These are phyloP conservation scores for Prototheca cutis DNA, from an alignment of 163 green algal species.

Conservation along the genomic window DNA sequence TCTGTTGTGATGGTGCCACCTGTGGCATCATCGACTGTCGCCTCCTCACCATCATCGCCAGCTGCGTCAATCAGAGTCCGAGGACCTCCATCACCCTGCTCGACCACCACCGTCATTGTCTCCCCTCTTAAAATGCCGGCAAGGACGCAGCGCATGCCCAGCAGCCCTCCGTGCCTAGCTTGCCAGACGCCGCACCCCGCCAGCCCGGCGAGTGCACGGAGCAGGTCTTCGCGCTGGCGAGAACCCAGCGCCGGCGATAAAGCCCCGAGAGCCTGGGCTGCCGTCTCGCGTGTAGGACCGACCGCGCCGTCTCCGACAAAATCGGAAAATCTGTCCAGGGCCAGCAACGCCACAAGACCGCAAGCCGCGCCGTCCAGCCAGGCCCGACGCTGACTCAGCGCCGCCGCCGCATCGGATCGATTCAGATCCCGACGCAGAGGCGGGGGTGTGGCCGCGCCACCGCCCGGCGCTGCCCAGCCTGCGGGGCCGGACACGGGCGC, in stretches of 20 bases:
- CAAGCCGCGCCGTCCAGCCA: constrained; percentile 77
- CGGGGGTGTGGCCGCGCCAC: constrained; percentile 20
- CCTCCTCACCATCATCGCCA: too few species aligned
- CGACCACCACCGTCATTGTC: too few species aligned
- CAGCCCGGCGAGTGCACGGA: constrained; percentile 47
- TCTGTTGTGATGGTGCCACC: too few species aligned
- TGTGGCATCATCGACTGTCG: too few species aligned
- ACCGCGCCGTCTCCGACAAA: constrained; percentile 85
- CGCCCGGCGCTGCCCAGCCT: constrained; percentile 27
- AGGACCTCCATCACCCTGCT: too few species aligned
- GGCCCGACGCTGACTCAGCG: constrained; percentile 35
- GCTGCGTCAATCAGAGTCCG: too few species aligned
- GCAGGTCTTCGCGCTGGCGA: constrained; percentile 22
- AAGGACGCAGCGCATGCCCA: constrained; percentile 87
- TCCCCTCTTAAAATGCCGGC: too few species aligned
- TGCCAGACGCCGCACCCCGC: constrained; percentile 29
- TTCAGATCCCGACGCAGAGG: constrained; percentile 8
- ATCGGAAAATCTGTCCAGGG: constrained; percentile 91
- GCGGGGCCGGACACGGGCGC: constrained; percentile 25
- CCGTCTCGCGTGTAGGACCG: constrained; percentile 89
- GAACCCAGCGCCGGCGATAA: constrained; percentile 35
- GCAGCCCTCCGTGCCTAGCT: constrained; percentile 55
- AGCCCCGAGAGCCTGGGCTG: constrained; percentile 81
- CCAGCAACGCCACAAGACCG: constrained; percentile 81
- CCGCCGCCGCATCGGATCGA: constrained; percentile 23